phyloP scores from a whole-genome alignment of 768 basidiomycete species.

The Gelatoporia subvermispora region DNA sequence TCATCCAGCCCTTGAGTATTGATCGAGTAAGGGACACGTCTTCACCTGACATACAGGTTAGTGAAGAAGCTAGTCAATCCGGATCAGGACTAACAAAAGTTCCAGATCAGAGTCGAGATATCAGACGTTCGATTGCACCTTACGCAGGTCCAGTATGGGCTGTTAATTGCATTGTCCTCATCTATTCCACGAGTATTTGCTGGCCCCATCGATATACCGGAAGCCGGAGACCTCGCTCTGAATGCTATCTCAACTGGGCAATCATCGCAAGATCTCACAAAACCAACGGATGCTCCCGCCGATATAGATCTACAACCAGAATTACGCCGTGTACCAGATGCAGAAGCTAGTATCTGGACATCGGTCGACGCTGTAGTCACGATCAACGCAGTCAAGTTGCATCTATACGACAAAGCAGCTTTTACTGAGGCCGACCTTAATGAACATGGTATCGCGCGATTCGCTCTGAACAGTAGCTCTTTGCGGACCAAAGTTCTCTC shows the following conservation, averaged over 20 bases:
- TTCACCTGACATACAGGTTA: conserved; percentile 73
- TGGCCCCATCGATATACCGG: conserved; percentile 37
- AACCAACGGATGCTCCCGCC: conserved; percentile 11
- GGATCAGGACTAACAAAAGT: neutral
- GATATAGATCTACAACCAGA: conserved; percentile 54
- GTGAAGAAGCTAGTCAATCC: conserved; percentile 3
- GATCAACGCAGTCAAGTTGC: conserved; percentile 70
- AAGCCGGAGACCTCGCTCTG: conserved; percentile 18
- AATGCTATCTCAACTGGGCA: conserved; percentile 1
- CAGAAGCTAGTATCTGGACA: conserved; percentile 44
- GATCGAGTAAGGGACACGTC: conserved; percentile 47
- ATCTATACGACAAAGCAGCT: conserved; percentile 75
- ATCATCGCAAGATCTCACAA: neutral
- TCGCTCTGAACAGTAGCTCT: conserved; percentile 75
- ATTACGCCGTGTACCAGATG: conserved; percentile 30
- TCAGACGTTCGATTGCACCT: conserved; percentile 83
- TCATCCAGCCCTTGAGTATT: conserved; percentile 57
- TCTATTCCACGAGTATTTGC: conserved; percentile 67
- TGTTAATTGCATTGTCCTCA: conserved; percentile 59
- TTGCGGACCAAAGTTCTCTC: conserved; percentile 78
- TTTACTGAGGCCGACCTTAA: conserved; percentile 52
- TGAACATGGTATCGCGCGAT: conserved; percentile 78
- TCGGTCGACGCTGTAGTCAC: conserved; percentile 70
- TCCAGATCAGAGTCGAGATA: conserved; percentile 65
- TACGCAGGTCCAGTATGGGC: conserved; percentile 77